Evolutionary conservation across 2,329 filamentous ascomycete species (phyloP).

Genomic region (Calycina herbarum): DNA sequence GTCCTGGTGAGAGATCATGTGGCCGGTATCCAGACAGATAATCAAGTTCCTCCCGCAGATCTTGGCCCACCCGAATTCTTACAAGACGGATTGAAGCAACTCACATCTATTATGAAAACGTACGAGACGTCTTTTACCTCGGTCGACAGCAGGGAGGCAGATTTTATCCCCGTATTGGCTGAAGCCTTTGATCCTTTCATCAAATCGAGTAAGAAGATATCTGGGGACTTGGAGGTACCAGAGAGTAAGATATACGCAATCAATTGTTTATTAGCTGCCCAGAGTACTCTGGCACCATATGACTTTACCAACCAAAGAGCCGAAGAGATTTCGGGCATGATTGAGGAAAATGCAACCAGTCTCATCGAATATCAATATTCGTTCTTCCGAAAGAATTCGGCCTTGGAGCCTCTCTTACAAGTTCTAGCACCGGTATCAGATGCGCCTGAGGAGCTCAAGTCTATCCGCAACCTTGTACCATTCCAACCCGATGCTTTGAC

Average conservation of each 20-base stretch:
- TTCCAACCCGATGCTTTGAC: conserved; percentile 63
- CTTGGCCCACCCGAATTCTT: conserved; percentile 79
- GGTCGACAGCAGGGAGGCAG: conserved; percentile 58
- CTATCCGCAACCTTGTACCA: conserved; percentile 57
- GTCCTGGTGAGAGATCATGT: conserved; percentile 79
- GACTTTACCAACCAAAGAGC: conserved; percentile 62
- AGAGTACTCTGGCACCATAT: conserved; percentile 55
- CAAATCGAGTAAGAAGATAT: conserved; percentile 69
- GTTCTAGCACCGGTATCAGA: conserved; percentile 45
- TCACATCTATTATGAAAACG: conserved; percentile 78
- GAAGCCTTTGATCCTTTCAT: conserved; percentile 88
- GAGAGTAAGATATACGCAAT: conserved; percentile 68
- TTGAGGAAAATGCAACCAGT: conserved; percentile 55
- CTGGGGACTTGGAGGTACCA: conserved; percentile 58
- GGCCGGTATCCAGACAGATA: conserved; percentile 69
- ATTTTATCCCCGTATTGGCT: conserved; percentile 72
- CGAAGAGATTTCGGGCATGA: conserved; percentile 54
- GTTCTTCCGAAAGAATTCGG: conserved; percentile 75
- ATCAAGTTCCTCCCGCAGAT: conserved; percentile 69
- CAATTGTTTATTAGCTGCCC: conserved; percentile 67
- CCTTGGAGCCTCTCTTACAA: conserved; percentile 63
- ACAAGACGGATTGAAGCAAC: conserved; percentile 73
- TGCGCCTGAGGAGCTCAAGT: conserved; percentile 53
- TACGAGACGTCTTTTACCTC: conserved; percentile 78
- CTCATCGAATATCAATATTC: conserved; percentile 68